phyloP scores from a whole-genome alignment of 768 basidiomycete species.

The Russula virescens region DNA sequence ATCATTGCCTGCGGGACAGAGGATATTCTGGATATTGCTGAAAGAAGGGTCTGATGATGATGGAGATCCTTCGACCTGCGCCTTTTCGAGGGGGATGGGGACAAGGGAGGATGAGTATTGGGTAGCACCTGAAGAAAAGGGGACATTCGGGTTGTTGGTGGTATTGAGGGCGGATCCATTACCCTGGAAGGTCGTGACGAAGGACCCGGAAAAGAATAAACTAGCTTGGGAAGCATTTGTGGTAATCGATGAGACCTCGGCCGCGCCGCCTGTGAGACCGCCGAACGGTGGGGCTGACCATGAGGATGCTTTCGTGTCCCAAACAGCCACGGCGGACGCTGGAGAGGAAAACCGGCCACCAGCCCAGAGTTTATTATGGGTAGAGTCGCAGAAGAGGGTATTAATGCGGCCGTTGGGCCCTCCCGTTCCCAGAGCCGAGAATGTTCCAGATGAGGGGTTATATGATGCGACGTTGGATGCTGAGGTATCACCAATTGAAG shows the following conservation, averaged over 20 bases:
- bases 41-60: conserved; percentile 57
- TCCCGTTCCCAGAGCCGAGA: conserved; percentile 56
- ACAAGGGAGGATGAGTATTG: conserved; percentile 89
- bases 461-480: conserved; percentile 77
- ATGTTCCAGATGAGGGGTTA: conserved; percentile 47
- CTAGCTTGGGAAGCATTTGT: conserved; percentile 64
- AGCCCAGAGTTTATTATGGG: conserved; percentile 64
- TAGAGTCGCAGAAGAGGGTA: conserved; percentile 70
- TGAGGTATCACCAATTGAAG: conserved; percentile 53
- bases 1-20: conserved; percentile 83
- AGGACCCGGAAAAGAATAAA: conserved; percentile 85
- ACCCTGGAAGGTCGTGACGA: conserved; percentile 66
- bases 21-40: conserved; percentile 57
- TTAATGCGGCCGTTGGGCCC: conserved; percentile 74
- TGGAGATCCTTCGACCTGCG: conserved; percentile 54
- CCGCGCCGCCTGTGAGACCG: conserved; percentile 67
- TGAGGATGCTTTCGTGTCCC: conserved; percentile 51
- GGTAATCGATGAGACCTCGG: conserved; percentile 69
- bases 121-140: conserved; percentile 73
- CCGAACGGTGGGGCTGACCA: conserved; percentile 81
- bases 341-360: conserved; percentile 73
- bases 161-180: conserved; percentile 47
- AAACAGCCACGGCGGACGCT: conserved; percentile 62
- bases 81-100: conserved; percentile 60
- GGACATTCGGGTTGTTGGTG: conserved; percentile 81